These are phyloP conservation scores for Trypanosoma rangeli DNA, from an alignment of 208 protist genomes.

Conservation along the genomic window DNA sequence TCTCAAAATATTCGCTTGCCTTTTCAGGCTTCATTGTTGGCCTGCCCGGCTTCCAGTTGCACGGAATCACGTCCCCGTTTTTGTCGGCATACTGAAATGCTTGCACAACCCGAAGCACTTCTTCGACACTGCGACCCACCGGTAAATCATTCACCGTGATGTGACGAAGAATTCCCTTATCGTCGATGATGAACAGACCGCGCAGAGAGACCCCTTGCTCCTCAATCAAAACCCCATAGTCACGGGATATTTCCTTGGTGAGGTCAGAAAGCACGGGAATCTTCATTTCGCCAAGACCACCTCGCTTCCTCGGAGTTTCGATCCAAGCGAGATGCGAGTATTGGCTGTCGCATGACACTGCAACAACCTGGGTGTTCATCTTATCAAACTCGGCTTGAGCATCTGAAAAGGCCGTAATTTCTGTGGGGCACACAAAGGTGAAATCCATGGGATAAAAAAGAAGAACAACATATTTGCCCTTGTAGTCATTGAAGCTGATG, in stretches of 20 bases:
- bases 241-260: constrained; percentile 89
- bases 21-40: constrained; percentile 92
- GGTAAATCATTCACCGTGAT: constrained; percentile 95
- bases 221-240: constrained; percentile 96
- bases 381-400: constrained; percentile 90
- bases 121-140: constrained; percentile 95
- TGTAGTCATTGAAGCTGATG: constrained; percentile 90
- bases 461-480: constrained; percentile 94
- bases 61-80: constrained; percentile 94
- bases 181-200: constrained; percentile 97
- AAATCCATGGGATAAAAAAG: constrained; percentile 98
- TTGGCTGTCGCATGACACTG: constrained; percentile 91
- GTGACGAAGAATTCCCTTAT: constrained; percentile 91
- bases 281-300: constrained; percentile 96
- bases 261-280: constrained; percentile 97
- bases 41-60: constrained; percentile 94
- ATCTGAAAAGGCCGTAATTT: constrained; percentile 96
- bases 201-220: constrained; percentile 82
- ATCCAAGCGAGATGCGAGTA: constrained; percentile 97
- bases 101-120: constrained; percentile 95
- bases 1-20: constrained; percentile 92
- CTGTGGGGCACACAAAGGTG: constrained; percentile 98
- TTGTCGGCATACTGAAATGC: constrained; percentile 96
- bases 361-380: constrained; percentile 90
- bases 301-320: constrained; percentile 93